Evolutionary conservation across 257 asterid genomes (phyloP).

Genomic region (Nicotiana paniculata): DNA sequence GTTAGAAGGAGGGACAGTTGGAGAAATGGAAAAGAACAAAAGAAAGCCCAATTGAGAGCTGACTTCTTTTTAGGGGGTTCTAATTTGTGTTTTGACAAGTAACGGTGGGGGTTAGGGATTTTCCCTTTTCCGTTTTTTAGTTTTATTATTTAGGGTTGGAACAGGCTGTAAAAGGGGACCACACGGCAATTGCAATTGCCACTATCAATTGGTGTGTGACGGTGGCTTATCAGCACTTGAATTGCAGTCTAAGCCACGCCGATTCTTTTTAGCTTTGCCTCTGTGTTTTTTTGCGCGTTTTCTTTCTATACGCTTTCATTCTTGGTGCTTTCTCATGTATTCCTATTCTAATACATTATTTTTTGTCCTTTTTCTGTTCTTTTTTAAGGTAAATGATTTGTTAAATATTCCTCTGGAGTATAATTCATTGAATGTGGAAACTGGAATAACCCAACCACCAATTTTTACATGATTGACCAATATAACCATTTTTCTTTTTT

Average conservation of each 20-base stretch:
- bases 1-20: not conserved
- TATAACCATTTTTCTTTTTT: not conserved
- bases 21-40: not conserved
- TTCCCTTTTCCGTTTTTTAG: too few species aligned
- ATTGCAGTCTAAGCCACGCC: not conserved
- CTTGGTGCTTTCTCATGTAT: not conserved
- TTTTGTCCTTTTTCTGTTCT: not conserved
- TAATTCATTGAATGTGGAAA: not conserved
- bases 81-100: not conserved
- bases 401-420: not conserved
- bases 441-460: not conserved
- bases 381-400: not conserved
- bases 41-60: not conserved
- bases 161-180: conserved; percentile 38
- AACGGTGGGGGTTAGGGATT: not conserved
- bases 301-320: not conserved
- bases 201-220: not conserved
- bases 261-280: not conserved
- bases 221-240: conserved; percentile 22
- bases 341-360: not conserved
- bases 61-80: not conserved
- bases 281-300: not conserved
- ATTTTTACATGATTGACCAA: not conserved
- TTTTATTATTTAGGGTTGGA: not conserved
- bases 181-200: conserved; percentile 6